These are phyloP conservation scores for Chlamydomonas sp. DNA, from an alignment of 139 green algal species.

Conservation along the genomic window DNA sequence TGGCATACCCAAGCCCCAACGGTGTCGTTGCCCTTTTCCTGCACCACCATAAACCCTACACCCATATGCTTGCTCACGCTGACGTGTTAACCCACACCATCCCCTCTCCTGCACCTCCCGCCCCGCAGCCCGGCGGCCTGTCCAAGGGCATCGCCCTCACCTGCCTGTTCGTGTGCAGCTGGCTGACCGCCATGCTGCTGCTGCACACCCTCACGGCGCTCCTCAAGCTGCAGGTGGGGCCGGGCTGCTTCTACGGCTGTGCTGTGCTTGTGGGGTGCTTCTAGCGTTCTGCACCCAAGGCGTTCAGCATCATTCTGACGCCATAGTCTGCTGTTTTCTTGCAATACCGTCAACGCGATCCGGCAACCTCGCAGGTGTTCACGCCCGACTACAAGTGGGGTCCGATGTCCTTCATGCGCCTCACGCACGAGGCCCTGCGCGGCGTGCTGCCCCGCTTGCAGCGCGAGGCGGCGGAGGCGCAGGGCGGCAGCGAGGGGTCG, in stretches of 20 bases:
- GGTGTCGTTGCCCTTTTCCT: no score
- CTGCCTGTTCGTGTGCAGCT: constrained; percentile 36
- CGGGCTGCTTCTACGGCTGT: background rate
- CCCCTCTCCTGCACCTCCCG: no score
- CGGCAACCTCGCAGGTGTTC: constrained; percentile 12
- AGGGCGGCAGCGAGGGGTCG: background rate
- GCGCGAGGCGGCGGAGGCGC: background rate
- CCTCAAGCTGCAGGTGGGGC: background rate
- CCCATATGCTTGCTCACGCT: no score
- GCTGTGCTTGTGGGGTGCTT: background rate
- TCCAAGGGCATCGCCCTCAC: constrained; percentile 41
- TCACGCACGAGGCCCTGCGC: constrained; percentile 51
- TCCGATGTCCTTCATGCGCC: constrained; percentile 42
- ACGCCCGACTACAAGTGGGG: constrained; percentile 48
- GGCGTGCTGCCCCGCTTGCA: constrained; percentile 11
- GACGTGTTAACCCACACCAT: no score
- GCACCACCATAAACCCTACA: no score
- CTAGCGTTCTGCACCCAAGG: no score
- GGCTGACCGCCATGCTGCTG: constrained; percentile 38
- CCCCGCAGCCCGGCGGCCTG: background rate
- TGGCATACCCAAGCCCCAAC: no score
- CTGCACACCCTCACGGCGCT: constrained; percentile 23
- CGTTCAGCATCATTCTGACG: no score
- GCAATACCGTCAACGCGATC: background rate
- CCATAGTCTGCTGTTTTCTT: no score